Evolutionary conservation across 1,284 basidiomycete species (phyloP), one percentile per base, ranked within the genome.

Genomic region (Naganishia sp.): DNA sequence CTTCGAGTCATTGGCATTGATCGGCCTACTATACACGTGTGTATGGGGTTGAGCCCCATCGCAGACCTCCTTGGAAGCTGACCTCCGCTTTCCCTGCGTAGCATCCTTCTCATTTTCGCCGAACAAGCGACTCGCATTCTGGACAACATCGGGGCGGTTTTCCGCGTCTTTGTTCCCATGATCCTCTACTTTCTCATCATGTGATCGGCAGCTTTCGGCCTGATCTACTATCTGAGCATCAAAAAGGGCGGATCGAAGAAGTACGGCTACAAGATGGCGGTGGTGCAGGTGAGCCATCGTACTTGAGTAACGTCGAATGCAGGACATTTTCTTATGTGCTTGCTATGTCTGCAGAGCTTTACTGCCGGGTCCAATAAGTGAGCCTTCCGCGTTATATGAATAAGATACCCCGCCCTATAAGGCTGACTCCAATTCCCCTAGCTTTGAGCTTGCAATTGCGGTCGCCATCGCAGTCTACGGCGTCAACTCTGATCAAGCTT

Each of bases 391-490:
- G 46, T 49, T 28, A 36, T 10, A 36, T 36, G 36, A 36, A 36
- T 36, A 36, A 21, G n/a, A 49, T 49, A 49, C 25, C 46, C 46
- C 46, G 46, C n/a, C n/a, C 46, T 49, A 55, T 55, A 28, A 31
- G n/a, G 25, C 53, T 55, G 15, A 53, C 52, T 18, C 18, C 23
- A 21, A 21, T 53, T 16, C 52, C 52, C n/a, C 16, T 36, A 60
- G 57, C 70, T 82, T 80, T 67, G 89, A 92, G 77, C 82, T 94
- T 0, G 90, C 91, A 0, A 94, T 93, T 65, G 91, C 92, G 0
- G 87, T 94, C 2, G 84, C 87, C 2, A 88, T 93, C 45, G 87
- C 90, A 6, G 85, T 88, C 0, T 94, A 88, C 74, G 90, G 90
- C 0, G 85, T 87, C 3, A 82, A 86, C 13, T 88, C 87, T 0